Evolutionary conservation across 148 eudicot species (phyloP), one percentile per base, ranked within the genome.

Genomic region (Vaccinium myrtillus): DNA sequence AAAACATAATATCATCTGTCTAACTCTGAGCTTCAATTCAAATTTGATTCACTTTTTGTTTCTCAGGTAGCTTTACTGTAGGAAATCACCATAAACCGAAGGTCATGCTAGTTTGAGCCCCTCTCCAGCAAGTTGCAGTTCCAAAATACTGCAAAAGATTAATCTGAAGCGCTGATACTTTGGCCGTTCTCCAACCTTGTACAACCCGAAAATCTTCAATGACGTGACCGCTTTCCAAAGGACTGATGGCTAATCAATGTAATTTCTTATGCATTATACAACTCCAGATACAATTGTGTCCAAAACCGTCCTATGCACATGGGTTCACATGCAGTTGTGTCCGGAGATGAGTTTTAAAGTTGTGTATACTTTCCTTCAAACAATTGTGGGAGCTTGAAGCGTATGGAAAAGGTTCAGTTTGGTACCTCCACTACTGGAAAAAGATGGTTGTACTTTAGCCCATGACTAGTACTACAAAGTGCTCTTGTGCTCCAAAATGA

Each of bases 371-470:
- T 43, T 43, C 46, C 5, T 43, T 4, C 6, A 76, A 48, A 19
- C 55, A 49, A 0, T 76, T 77, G 30, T 1, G 58, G 39, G 19
- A 23, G 58, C 21, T 50, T 77, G 80, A 51, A 50, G 19, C 36
- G 4, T 49, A 51, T 49, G 56, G 5, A 76, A 76, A 43, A n/a
- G 79, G 25, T 21, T 75, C 54, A 75, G n/a, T 13, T 77, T 77
- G 80, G 58, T 78, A 27, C 61, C 81, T 78, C 63, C 81, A 78
- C 81, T 53, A 27, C 48, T 27, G 46, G 6, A 43, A 2, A 25
- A 13, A 27, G 56, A 76, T 27, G 27, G 54, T 78, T 53, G 63
- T 18, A 78, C 43, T 54, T 27, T 27, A 25, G 10, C 56, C 43
- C 30, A 21, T 76, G 79, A 3, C 4, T 49, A 51, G 80, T 50